These are phyloP conservation scores for Exutisphaerella laricina DNA, from an alignment of 2,329 filamentous ascomycete species.

Conservation along the genomic window DNA sequence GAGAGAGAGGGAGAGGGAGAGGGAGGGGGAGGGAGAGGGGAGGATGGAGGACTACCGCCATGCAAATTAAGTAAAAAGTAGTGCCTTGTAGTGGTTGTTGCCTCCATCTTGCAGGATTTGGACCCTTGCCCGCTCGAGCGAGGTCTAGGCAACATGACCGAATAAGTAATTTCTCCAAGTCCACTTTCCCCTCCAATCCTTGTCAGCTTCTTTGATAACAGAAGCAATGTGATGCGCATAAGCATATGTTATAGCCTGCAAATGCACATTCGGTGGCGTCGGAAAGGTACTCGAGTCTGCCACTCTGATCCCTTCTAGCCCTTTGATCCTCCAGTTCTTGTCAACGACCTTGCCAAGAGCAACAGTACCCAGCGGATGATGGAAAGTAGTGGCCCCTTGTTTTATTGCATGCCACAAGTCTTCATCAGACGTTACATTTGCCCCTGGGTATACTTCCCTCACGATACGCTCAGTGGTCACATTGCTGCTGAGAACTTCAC, in stretches of 20 bases:
- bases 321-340: conserved; percentile 12
- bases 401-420: conserved; percentile 13
- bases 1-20: too few species aligned
- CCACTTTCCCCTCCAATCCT: neutral
- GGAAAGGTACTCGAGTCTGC: conserved; percentile 17
- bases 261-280: conserved; percentile 9
- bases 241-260: conserved; percentile 13
- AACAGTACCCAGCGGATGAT: conserved; percentile 11
- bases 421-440: conserved; percentile 10
- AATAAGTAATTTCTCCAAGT: neutral
- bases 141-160: too few species aligned
- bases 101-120: too few species aligned
- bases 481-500: conserved; percentile 1
- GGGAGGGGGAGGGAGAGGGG: too few species aligned
- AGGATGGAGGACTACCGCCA: too few species aligned
- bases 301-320: conserved; percentile 15
- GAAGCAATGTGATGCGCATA: neutral
- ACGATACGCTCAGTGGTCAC: neutral
- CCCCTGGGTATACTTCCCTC: conserved; percentile 10
- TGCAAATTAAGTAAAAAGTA: too few species aligned
- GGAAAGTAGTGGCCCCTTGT: conserved; percentile 8
- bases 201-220: neutral
- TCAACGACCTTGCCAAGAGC: conserved; percentile 13
- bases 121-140: too few species aligned
- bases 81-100: too few species aligned